A percentile compares a stretch with the other conserved stretches of the same genome.
Evolutionary conservation across 495 filamentous ascomycete species (phyloP).

Genomic region (Aspergillus sparsus): DNA sequence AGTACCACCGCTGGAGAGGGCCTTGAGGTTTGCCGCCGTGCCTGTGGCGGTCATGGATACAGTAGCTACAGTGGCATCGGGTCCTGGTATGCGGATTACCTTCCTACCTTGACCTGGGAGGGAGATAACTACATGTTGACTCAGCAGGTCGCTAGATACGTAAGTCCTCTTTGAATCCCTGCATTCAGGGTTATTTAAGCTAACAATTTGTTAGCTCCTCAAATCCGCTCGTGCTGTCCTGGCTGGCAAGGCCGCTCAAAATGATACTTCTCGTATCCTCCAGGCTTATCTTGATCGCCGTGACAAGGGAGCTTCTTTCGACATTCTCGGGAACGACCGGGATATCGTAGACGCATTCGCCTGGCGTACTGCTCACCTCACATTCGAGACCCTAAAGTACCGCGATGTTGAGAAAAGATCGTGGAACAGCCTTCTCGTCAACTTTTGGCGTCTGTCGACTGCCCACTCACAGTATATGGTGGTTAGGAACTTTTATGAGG

Average conservation of each 20-base stretch:
- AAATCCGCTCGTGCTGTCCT: conserved; percentile 66
- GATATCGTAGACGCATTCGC: conserved; percentile 69
- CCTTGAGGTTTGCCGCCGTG: conserved; percentile 68
- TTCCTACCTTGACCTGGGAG: conserved; percentile 64
- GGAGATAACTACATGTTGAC: conserved; percentile 80
- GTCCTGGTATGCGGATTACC: conserved; percentile 65
- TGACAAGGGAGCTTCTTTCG: conserved; percentile 67
- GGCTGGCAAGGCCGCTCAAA: conserved; percentile 52
- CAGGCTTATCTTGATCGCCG: conserved; percentile 57
- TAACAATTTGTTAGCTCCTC: conserved; percentile 41
- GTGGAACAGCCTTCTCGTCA: conserved; percentile 71
- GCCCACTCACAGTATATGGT: conserved; percentile 70
- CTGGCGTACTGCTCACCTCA: conserved; percentile 69
- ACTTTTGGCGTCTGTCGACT: conserved; percentile 70
- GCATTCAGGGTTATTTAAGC: conserved; percentile 1
- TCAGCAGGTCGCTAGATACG: conserved; percentile 74
- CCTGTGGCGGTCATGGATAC: conserved; percentile 76
- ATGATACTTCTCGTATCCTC: conserved; percentile 61
- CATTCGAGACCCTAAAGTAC: conserved; percentile 70
- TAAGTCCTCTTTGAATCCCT: conserved; percentile 27
- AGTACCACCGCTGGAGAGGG: conserved; percentile 69
- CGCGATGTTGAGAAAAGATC: conserved; percentile 67
- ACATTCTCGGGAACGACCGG: conserved; percentile 60
- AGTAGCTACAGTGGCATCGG: conserved; percentile 69
- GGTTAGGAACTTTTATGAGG: conserved; percentile 70